Base-by-base conservation (phyloP, 2,329 filamentous ascomycete genomes). In the Exophiala xenobiotica region DNA sequence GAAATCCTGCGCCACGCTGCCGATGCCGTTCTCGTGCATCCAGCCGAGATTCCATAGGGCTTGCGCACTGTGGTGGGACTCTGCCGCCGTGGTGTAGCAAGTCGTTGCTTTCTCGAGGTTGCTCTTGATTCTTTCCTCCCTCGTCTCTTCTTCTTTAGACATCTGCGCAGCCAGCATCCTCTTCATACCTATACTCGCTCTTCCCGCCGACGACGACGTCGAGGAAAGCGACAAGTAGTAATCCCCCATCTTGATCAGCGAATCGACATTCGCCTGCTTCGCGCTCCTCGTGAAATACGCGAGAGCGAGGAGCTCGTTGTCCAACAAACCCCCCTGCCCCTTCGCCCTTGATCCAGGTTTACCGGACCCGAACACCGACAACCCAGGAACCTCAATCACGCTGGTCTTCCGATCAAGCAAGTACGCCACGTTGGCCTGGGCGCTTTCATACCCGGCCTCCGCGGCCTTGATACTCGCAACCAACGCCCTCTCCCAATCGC, bases 21-120 rank as follows among this genome's bases (percentile, higher is more conserved):
- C 60, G 43, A 97, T 78, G 6, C 93, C 93, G 64, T 97, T 96
- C 71, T 99, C 93, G 65, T 99, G 90, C 92, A 99, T 97, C 93
- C 93, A 99, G 4, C 93, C 95, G 11, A 99, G 77, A 64, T 99
- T 97, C 81, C 90, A 99, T 51, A 96, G 82, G 11, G 95, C 93
- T 70, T 99, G 95, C 2, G 92, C 93, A 62, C 90, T 95, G 65
- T 90, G 87, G 61, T 92, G 85, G 53, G 88, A 90, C 65, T 99
- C 93, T 0, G 91, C 91, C 1, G 93, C 93, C 3, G 89, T 88
- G 46, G 88, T 86, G 64, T 99, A 99, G 73, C 93, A 99, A 38
- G 87, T 85, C 0, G 91, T 90, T 4, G 95, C 95, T 69, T 96
- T 96, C 62, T 91, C 85, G 14, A 87, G 74, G 59, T 95, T 87